These are phyloP conservation scores for Mycena rosella DNA, from an alignment of 768 basidiomycete species.

Conservation along the genomic window DNA sequence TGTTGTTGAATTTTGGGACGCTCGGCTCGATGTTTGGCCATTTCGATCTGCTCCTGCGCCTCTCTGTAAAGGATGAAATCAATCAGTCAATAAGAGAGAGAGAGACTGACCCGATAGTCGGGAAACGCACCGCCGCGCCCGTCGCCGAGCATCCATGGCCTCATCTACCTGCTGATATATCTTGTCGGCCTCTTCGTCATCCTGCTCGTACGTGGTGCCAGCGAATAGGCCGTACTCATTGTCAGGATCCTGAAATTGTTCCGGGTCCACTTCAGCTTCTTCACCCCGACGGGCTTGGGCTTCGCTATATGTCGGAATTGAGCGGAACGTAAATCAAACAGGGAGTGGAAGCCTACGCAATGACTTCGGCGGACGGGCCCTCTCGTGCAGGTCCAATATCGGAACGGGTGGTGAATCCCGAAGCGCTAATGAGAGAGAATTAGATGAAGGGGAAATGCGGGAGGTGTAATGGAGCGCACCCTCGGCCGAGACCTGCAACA, in stretches of 20 bases:
- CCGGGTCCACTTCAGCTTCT: conserved; percentile 89
- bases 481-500: conserved; percentile 98
- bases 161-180: conserved; percentile 95
- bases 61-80: conserved; percentile 44
- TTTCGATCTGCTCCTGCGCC: conserved; percentile 64
- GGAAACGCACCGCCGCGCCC: conserved; percentile 76
- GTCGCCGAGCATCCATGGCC: conserved; percentile 89
- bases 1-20: conserved; percentile 96
- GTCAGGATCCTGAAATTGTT: conserved; percentile 96
- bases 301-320: conserved; percentile 64
- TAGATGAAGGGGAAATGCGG: background rate
- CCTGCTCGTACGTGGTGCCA: conserved; percentile 95
- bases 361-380: conserved; percentile 90
- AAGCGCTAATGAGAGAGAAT: conserved; percentile 71
- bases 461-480: conserved; percentile 61
- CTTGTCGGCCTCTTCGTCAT: conserved; percentile 97
- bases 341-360: conserved; percentile 72
- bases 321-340: background rate
- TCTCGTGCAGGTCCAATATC: conserved; percentile 99
- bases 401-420: conserved; percentile 97
- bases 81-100: conserved; percentile 43
- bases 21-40: conserved; percentile 84
- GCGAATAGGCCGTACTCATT: conserved; percentile 97
- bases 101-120: conserved; percentile 52
- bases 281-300: conserved; percentile 90